Evolutionary conservation across 2,329 filamentous ascomycete genomes (phyloP).

Genomic region (Alternaria viburni): DNA sequence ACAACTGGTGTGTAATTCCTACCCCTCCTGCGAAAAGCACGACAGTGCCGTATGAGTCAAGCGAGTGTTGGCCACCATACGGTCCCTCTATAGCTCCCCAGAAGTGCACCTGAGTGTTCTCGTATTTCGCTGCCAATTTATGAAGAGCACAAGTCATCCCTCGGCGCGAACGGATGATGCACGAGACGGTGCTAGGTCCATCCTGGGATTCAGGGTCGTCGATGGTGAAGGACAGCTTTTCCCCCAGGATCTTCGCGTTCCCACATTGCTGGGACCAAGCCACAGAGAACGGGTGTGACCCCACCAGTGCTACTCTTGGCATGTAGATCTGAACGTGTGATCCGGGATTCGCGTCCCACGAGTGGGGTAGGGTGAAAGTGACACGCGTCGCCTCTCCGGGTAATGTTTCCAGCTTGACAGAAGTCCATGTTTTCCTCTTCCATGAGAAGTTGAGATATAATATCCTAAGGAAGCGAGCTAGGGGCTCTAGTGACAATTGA

Average conservation of each 20-base stretch:
- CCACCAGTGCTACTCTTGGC: slow-evolving; percentile 69
- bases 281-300: slow-evolving; percentile 77
- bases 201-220: slow-evolving; percentile 53
- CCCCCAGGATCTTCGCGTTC: slow-evolving; percentile 6
- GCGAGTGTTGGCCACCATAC: slow-evolving; percentile 73
- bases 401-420: slow-evolving; percentile 65
- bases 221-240: slow-evolving; percentile 36
- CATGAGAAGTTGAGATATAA: slow-evolving; percentile 68
- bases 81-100: slow-evolving; percentile 83
- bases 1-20: slow-evolving; percentile 91
- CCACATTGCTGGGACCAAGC: slow-evolving; percentile 71
- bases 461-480: slow-evolving; percentile 62
- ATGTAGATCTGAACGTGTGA: slow-evolving; percentile 80
- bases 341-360: slow-evolving; percentile 73
- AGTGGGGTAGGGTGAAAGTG: slow-evolving; percentile 71
- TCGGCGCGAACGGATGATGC: slow-evolving; percentile 82
- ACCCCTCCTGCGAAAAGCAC: slow-evolving; percentile 88
- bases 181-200: slow-evolving; percentile 56
- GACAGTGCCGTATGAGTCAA: slow-evolving; percentile 87
- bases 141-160: slow-evolving; percentile 83
- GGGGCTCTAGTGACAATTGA: slow-evolving; percentile 68
- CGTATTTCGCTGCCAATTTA: slow-evolving; percentile 63
- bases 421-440: slow-evolving; percentile 65
- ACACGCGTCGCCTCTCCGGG: slow-evolving; percentile 74
- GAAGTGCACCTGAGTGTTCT: slow-evolving; percentile 61